Evolutionary conservation across 1,284 basidiomycete species (phyloP).

Genomic region (Trametes hirsuta): DNA sequence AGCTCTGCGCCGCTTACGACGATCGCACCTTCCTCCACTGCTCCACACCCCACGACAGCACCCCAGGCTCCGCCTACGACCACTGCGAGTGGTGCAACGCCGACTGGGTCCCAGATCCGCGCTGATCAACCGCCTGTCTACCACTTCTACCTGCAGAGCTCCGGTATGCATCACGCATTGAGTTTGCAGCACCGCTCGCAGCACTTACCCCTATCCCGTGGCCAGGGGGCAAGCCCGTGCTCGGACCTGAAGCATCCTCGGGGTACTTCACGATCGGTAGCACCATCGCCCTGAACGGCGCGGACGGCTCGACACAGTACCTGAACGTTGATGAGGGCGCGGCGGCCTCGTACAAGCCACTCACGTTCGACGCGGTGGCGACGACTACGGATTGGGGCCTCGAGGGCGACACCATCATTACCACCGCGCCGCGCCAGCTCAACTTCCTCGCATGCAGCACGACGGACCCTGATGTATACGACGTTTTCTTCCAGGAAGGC

Average conservation of each 20-base stretch:
- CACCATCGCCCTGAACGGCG: conserved; percentile 48
- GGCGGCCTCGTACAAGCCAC: conserved; percentile 52
- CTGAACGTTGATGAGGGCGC: conserved; percentile 49
- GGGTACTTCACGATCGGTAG: conserved; percentile 54
- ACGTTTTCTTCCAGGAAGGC: conserved; percentile 54
- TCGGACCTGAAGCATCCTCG: conserved; percentile 55
- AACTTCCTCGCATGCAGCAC: conserved; percentile 61
- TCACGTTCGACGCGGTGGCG: conserved; percentile 50
- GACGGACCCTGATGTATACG: conserved; percentile 44
- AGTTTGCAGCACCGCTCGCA: conserved; percentile 1
- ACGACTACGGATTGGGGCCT: conserved; percentile 58
- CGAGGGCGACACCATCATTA: conserved; percentile 64
- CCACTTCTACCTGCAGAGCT: conserved; percentile 60
- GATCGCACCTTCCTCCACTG: conserved; percentile 24
- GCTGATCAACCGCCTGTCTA: conserved; percentile 56
- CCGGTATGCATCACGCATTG: conserved; percentile 38
- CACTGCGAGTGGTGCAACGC: conserved; percentile 46
- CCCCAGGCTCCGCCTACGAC: conserved; percentile 35
- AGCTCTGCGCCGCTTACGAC: conserved; percentile 24
- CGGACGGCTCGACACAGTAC: conserved; percentile 46
- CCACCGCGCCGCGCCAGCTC: conserved; percentile 50
- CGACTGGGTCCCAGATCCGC: conserved; percentile 58
- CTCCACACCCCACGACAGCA: conserved; percentile 39
- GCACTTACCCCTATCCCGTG: conserved; percentile 18
- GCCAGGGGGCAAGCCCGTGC: conserved; percentile 49